Percentiles rank a stretch among this genome's conserved stretches.
Evolutionary conservation across 1,139 yeast species (phyloP).

Genomic region (Hanseniaspora sp.): DNA sequence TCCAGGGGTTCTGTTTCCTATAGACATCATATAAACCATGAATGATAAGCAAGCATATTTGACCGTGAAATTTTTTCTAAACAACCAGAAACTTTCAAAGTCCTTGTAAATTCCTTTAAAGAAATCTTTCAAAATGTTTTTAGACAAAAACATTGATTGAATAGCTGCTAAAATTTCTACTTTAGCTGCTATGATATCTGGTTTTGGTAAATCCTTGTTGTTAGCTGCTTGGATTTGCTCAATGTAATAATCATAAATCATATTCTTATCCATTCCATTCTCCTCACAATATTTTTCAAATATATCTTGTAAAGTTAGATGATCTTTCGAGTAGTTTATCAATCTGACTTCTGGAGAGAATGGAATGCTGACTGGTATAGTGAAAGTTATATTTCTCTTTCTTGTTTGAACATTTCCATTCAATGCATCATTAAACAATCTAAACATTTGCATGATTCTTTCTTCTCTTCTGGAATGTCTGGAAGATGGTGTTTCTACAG

Average conservation of each 20-base stretch:
- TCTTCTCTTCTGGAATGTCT: conserved; percentile 96
- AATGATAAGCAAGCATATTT: conserved; percentile 94
- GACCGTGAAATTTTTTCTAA: conserved; percentile 88
- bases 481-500: conserved; percentile 96
- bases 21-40: conserved; percentile 89
- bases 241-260: conserved; percentile 76
- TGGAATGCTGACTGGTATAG: conserved; percentile 87
- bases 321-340: conserved; percentile 70
- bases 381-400: conserved; percentile 72
- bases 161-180: conserved; percentile 85
- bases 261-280: conserved; percentile 69
- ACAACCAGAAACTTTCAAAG: conserved; percentile 93
- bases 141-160: conserved; percentile 77
- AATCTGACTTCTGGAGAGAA: conserved; percentile 89
- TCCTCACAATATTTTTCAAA: conserved; percentile 80
- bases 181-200: conserved; percentile 77
- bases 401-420: conserved; percentile 77
- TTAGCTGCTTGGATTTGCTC: conserved; percentile 85
- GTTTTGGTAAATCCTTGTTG: conserved; percentile 85
- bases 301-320: conserved; percentile 70
- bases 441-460: conserved; percentile 78
- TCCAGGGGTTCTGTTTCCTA: conserved; percentile 86
- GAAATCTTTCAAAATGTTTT: conserved; percentile 65
- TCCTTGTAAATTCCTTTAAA: conserved; percentile 54
- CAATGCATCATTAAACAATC: conserved; percentile 73